These are phyloP conservation scores for Cucumis hystrix DNA, from an alignment of 306 rosid genomes.

Conservation along the genomic window DNA sequence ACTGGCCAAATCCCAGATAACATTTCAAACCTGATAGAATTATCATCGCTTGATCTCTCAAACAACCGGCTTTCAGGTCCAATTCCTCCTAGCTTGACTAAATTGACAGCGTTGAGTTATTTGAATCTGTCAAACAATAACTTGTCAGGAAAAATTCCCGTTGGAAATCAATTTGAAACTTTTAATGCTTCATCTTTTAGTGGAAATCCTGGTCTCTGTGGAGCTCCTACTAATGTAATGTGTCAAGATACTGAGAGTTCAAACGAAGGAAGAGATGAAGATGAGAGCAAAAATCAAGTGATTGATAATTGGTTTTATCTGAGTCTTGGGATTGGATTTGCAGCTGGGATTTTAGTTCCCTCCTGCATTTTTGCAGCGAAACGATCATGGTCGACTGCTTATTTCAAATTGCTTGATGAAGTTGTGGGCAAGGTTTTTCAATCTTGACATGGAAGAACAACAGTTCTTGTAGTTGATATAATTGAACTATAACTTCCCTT, in stretches of 20 bases:
- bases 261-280: background rate
- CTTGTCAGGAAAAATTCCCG: constrained; percentile 24
- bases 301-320: constrained; percentile 30
- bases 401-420: constrained; percentile 16
- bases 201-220: constrained; percentile 31
- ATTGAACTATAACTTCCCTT: background rate
- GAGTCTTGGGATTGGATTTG: constrained; percentile 40
- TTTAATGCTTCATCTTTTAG: constrained; percentile 17
- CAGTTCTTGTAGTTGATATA: background rate
- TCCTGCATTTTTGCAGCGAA: constrained; percentile 18
- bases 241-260: constrained; percentile 9
- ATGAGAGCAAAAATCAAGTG: background rate
- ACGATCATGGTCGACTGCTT: constrained; percentile 25
- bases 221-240: constrained; percentile 19
- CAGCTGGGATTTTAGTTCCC: constrained; percentile 24
- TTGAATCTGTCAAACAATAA: constrained; percentile 26
- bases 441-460: background rate
- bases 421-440: constrained; percentile 8
- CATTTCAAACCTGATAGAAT: constrained; percentile 21
- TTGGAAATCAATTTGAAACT: constrained; percentile 18
- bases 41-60: constrained; percentile 35
- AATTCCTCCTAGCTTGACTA: constrained; percentile 25
- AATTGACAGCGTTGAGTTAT: constrained; percentile 21
- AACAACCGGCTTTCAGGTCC: constrained; percentile 18
- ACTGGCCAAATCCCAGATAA: constrained; percentile 18